These are phyloP conservation scores for Hanseniaspora vineae DNA, from an alignment of 805 yeast species.

Conservation along the genomic window DNA sequence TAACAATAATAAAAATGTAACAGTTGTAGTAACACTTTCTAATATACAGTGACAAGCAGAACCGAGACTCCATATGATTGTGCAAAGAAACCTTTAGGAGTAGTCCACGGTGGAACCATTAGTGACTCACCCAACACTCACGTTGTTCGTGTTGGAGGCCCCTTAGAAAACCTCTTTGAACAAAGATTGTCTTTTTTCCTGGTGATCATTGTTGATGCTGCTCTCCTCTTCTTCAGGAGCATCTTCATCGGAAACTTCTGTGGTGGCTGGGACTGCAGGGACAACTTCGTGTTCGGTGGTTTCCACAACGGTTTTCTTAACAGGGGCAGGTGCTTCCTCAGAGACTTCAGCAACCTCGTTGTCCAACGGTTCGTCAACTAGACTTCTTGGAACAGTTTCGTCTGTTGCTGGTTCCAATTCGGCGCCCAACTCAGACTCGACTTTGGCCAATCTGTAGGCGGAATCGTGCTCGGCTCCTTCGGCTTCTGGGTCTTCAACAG, in stretches of 20 bases:
- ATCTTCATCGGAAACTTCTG: neutral
- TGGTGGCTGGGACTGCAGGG: neutral
- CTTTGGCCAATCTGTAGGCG: no score
- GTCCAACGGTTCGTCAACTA: neutral
- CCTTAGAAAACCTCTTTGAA: neutral
- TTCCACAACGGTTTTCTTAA: neutral
- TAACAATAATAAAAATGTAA: no score
- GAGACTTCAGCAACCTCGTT: neutral
- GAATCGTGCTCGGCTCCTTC: neutral
- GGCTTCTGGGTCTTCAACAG: neutral
- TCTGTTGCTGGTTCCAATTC: no score
- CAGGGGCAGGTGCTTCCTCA: neutral
- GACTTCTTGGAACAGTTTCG: no score
- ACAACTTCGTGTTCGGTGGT: neutral
- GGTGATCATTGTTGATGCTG: neutral
- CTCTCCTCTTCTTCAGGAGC: neutral
- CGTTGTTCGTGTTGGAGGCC: no score
- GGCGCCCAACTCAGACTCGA: no score
- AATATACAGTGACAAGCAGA: no score
- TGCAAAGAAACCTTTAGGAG: no score
- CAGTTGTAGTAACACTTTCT: no score
- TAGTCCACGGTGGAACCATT: no score
- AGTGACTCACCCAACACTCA: no score
- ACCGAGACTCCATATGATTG: no score
- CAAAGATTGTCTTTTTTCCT: neutral